A percentile compares a stretch with the other conserved stretches of the same genome.
Evolutionary conservation across 352 stramenopile genomes (phyloP).

Genomic region (Pythium chondricola): DNA sequence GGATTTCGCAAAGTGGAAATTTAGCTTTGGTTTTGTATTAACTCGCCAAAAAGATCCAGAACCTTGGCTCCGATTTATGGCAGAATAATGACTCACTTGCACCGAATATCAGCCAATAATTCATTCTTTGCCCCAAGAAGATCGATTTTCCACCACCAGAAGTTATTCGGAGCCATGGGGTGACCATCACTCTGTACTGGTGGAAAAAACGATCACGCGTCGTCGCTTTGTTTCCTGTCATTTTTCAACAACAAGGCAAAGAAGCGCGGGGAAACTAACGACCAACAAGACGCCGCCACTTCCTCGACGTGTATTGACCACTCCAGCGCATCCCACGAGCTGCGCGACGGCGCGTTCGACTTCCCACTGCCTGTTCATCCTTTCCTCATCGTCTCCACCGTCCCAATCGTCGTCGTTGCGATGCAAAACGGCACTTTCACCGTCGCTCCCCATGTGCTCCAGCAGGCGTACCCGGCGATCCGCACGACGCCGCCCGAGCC

Average conservation of each 20-base stretch:
- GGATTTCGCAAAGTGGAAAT: too few relatives aligned
- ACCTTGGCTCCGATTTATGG: background rate
- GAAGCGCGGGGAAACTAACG: constrained; percentile 5
- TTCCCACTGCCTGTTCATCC: too few relatives aligned
- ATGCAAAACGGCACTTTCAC: constrained; percentile 55
- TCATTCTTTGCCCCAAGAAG: background rate
- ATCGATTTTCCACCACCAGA: background rate
- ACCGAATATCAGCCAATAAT: background rate
- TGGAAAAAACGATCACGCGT: constrained; percentile 12
- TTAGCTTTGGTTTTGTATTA: too few relatives aligned
- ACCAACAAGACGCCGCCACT: too few relatives aligned
- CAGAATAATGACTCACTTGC: background rate
- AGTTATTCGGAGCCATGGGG: background rate
- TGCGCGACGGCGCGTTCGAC: too few relatives aligned
- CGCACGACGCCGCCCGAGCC: constrained; percentile 76
- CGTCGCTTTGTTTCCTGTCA: constrained; percentile 4
- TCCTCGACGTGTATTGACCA: too few relatives aligned
- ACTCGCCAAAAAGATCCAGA: background rate
- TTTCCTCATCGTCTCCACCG: background rate
- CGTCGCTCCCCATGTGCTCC: constrained; percentile 66
- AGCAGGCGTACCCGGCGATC: constrained; percentile 88
- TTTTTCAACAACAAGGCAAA: constrained; percentile 2
- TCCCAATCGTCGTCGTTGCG: background rate
- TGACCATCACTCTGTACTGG: constrained; percentile 16
- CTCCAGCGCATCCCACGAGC: background rate